A percentile compares a stretch with the other conserved stretches of the same genome.
Evolutionary conservation across 148 eudicot genomes (phyloP).

Genomic region (Cornus florida): DNA sequence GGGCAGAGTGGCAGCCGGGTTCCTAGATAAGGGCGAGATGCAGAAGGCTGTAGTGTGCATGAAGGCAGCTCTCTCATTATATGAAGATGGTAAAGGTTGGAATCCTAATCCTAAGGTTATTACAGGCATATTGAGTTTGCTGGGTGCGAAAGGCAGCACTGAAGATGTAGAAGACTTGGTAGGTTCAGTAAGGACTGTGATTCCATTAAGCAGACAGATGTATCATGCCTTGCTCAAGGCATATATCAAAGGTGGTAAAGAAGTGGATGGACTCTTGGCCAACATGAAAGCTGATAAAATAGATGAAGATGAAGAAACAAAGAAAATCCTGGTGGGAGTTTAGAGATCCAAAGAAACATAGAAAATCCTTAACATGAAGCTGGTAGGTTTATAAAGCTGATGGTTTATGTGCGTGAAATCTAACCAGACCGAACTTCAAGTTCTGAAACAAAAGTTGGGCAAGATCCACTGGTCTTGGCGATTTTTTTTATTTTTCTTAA

Average conservation of each 20-base stretch:
- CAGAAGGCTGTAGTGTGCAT: constrained; percentile 47
- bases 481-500: too few relatives aligned
- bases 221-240: constrained; percentile 56
- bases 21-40: constrained; percentile 54
- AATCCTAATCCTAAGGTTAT: constrained; percentile 44
- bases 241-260: constrained; percentile 45
- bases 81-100: constrained; percentile 48
- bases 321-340: constrained; percentile 30
- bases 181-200: constrained; percentile 38
- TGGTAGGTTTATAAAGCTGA: too few relatives aligned
- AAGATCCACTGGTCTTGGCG: too few relatives aligned
- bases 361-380: constrained; percentile 7
- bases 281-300: constrained; percentile 57
- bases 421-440: too few relatives aligned
- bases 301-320: constrained; percentile 44
- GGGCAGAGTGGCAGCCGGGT: constrained; percentile 54
- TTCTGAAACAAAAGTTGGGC: too few relatives aligned
- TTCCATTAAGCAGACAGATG: constrained; percentile 49
- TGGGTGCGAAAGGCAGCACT: constrained; percentile 46
- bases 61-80: constrained; percentile 46
- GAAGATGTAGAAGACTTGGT: constrained; percentile 63
- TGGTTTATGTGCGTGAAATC: too few relatives aligned
- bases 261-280: constrained; percentile 41
- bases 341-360: constrained; percentile 27
- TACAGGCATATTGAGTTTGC: constrained; percentile 40